A percentile compares a stretch with the other conserved stretches of the same genome.
Conservation (phyloP, 495 filamentous ascomycete species). For the Hypoxylon lenormandii region DNA sequence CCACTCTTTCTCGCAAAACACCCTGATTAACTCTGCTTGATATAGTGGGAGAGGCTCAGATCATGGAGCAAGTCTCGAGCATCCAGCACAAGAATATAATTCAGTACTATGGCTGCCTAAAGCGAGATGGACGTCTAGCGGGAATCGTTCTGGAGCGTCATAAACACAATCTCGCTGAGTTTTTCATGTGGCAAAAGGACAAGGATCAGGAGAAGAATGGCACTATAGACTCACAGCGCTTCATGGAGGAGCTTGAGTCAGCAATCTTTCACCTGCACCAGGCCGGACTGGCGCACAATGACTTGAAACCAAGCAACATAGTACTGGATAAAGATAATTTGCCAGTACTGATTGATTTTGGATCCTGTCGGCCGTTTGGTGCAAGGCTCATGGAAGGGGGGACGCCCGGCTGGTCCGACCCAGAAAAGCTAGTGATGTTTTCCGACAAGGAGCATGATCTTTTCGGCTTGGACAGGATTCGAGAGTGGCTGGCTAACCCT, state of each 20-base stretch:
- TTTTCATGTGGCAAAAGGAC: conserved; percentile 16
- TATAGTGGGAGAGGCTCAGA: conserved; percentile 27
- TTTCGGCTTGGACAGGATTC: conserved; percentile 3
- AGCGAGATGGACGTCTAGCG: conserved; percentile 12
- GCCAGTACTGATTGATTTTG: conserved; percentile 56
- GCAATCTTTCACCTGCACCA: conserved; percentile 52
- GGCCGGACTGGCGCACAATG: conserved; percentile 56
- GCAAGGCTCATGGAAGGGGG: conserved; percentile 42
- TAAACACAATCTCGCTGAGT: conserved; percentile 13
- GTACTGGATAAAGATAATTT: conserved; percentile 47
- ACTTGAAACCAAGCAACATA: conserved; percentile 57
- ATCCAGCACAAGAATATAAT: conserved; percentile 30
- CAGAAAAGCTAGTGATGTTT: conserved; percentile 4
- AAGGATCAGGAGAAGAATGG: conserved; percentile 8
- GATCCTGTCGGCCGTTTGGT: conserved; percentile 43
- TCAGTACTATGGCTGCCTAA: conserved; percentile 20
- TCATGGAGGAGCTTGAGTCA: conserved; percentile 49
- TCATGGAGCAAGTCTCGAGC: conserved; percentile 21
- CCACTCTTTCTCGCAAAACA: conserved; percentile 5
- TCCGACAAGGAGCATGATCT: conserved; percentile 6
- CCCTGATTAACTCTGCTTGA: conserved; percentile 2
- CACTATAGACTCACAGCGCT: conserved; percentile 18
- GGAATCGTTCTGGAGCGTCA: conserved; percentile 25
- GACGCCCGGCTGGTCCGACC: conserved; percentile 44
- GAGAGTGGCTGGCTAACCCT: conserved; percentile 5